These are phyloP conservation scores for Posidonia australis DNA, from an alignment of 106 monocot species.

Conservation along the genomic window DNA sequence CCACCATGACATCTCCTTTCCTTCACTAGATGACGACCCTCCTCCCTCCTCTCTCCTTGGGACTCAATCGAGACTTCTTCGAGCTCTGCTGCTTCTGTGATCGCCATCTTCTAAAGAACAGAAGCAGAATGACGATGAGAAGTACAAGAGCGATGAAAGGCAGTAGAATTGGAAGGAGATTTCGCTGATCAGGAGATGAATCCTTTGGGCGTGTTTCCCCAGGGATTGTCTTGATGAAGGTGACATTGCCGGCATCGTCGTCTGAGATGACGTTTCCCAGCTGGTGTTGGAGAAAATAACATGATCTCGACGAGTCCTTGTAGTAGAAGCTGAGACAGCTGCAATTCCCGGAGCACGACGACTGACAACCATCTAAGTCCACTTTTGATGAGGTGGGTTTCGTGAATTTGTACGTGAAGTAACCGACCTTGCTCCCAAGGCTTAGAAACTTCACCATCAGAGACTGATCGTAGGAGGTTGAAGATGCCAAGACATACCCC, in stretches of 20 bases:
- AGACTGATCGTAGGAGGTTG: not conserved
- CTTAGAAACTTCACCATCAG: not conserved
- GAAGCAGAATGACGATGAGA: slow-evolving; percentile 28
- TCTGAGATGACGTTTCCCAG: slow-evolving; percentile 40
- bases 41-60: too few species aligned
- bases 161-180: slow-evolving; percentile 38
- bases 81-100: too few species aligned
- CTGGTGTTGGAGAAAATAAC: slow-evolving; percentile 38
- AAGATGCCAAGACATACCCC: slow-evolving; percentile 24
- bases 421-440: slow-evolving; percentile 29
- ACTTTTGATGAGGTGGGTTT: slow-evolving; percentile 6
- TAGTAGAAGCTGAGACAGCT: too few species aligned
- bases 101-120: slow-evolving; percentile 28
- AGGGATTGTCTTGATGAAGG: slow-evolving; percentile 46
- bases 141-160: too few species aligned
- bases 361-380: slow-evolving; percentile 25
- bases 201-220: too few species aligned
- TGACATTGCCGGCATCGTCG: slow-evolving; percentile 2
- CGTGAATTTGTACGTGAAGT: slow-evolving; percentile 49
- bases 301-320: too few species aligned
- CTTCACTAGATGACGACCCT: too few species aligned
- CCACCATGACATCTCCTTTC: not conserved
- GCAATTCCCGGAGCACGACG: slow-evolving; percentile 42
- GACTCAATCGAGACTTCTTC: too few species aligned
- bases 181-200: not conserved